These are phyloP conservation scores for Cyclotella cryptica DNA, from an alignment of 108 stramenopile genomes.

Conservation along the genomic window DNA sequence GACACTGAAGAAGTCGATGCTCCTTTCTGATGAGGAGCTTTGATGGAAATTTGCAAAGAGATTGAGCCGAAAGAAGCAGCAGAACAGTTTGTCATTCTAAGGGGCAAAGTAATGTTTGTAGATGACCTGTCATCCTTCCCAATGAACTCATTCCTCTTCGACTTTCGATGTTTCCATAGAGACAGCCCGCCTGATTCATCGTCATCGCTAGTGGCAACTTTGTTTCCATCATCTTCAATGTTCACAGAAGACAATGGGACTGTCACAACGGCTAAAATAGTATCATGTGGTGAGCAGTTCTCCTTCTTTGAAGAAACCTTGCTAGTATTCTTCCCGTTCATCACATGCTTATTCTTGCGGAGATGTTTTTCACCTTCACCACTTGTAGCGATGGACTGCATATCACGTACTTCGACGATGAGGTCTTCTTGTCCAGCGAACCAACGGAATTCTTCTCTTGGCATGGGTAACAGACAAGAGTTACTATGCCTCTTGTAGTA, in stretches of 20 bases:
- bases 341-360: not conserved
- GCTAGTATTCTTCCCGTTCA: not conserved
- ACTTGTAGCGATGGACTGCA: not conserved
- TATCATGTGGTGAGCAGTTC: constrained; percentile 12
- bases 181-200: not conserved
- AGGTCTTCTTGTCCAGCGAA: constrained; percentile 52
- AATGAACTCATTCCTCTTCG: constrained; percentile 1
- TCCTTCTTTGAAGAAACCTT: not conserved
- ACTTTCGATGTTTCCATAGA: not conserved
- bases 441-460: constrained; percentile 45
- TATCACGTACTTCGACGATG: constrained; percentile 46
- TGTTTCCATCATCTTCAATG: constrained; percentile 34
- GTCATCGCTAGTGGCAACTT: not conserved
- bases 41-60: constrained; percentile 41
- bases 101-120: constrained; percentile 39
- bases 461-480: constrained; percentile 48
- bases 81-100: constrained; percentile 40
- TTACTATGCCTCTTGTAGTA: constrained; percentile 40
- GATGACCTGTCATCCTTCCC: constrained; percentile 29
- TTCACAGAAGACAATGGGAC: constrained; percentile 46
- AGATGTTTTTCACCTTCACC: not conserved
- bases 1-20: not conserved
- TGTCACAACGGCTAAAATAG: constrained; percentile 44
- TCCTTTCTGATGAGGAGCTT: constrained; percentile 13
- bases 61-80: constrained; percentile 44